Evolutionary conservation across 148 eudicot genomes (phyloP).

Genomic region (Silene conica): DNA sequence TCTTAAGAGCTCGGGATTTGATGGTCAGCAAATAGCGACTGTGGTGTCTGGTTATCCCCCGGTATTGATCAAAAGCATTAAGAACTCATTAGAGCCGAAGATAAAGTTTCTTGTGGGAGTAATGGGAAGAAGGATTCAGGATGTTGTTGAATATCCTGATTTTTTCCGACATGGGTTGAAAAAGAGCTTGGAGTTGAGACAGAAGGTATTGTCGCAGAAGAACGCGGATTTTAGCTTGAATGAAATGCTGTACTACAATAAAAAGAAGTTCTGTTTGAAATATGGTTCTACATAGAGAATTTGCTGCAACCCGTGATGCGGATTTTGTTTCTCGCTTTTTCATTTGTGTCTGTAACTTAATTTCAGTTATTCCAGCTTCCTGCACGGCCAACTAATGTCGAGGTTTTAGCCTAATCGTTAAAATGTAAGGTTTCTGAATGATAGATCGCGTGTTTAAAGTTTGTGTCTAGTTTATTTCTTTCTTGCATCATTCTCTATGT

Average conservation of each 20-base stretch:
- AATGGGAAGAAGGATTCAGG: slow-evolving; percentile 76
- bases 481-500: too few species aligned
- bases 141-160: slow-evolving; percentile 76
- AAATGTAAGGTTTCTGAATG: too few species aligned
- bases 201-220: slow-evolving; percentile 60
- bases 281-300: slow-evolving; percentile 42
- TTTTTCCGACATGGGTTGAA: slow-evolving; percentile 80
- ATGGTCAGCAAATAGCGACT: slow-evolving; percentile 50
- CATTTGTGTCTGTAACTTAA: too few species aligned
- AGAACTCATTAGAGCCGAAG: slow-evolving; percentile 85
- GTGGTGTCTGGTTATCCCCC: slow-evolving; percentile 87
- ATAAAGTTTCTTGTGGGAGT: slow-evolving; percentile 74
- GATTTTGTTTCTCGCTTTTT: too few species aligned
- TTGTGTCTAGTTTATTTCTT: too few species aligned
- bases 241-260: slow-evolving; percentile 85
- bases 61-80: slow-evolving; percentile 79
- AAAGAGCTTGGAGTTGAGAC: slow-evolving; percentile 73
- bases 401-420: too few species aligned
- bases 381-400: too few species aligned
- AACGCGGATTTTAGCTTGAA: slow-evolving; percentile 67
- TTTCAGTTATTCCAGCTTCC: too few species aligned
- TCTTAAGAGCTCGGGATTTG: slow-evolving; percentile 59
- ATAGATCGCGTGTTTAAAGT: too few species aligned
- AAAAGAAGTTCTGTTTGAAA: slow-evolving; percentile 74
- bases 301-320: too few species aligned